Evolutionary conservation across 352 stramenopile species (phyloP).

Genomic region (Pythium insidiosum): DNA sequence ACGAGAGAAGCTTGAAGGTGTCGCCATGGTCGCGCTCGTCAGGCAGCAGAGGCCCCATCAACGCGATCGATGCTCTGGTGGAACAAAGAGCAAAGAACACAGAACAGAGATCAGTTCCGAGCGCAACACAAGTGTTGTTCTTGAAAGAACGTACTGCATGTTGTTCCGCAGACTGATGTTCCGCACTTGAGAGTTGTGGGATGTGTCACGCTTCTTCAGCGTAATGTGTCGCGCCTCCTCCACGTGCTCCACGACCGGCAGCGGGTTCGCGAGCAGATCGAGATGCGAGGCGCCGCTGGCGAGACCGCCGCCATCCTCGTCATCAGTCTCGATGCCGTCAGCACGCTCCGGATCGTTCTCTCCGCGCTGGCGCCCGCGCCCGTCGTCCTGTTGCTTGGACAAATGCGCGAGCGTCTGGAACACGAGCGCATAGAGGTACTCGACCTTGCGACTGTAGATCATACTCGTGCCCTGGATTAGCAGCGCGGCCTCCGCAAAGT

Average conservation of each 20-base stretch:
- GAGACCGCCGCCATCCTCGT: slow-evolving; percentile 2
- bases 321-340: slow-evolving; percentile 12
- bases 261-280: slow-evolving; percentile 43
- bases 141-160: slow-evolving; percentile 29
- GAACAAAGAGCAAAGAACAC: background rate
- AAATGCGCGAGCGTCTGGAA: slow-evolving; percentile 87
- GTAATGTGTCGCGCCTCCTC: slow-evolving; percentile 58
- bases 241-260: slow-evolving; percentile 57
- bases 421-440: slow-evolving; percentile 91
- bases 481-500: slow-evolving; percentile 91
- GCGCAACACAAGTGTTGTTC: background rate
- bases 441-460: slow-evolving; percentile 94
- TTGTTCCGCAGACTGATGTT: no score
- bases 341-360: slow-evolving; percentile 22
- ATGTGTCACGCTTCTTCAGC: no score
- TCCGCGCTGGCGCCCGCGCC: slow-evolving; percentile 18
- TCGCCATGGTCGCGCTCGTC: slow-evolving; percentile 74
- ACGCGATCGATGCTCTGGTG: slow-evolving; percentile 50
- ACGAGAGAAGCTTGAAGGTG: slow-evolving; percentile 81
- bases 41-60: slow-evolving; percentile 76
- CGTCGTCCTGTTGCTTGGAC: slow-evolving; percentile 43
- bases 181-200: no score
- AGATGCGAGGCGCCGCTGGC: slow-evolving; percentile 2
- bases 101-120: slow-evolving; percentile 1
- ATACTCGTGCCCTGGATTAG: slow-evolving; percentile 90